These are phyloP conservation scores for Bruguiera gymnorhiza DNA, from an alignment of 345 rosid species.

Conservation along the genomic window DNA sequence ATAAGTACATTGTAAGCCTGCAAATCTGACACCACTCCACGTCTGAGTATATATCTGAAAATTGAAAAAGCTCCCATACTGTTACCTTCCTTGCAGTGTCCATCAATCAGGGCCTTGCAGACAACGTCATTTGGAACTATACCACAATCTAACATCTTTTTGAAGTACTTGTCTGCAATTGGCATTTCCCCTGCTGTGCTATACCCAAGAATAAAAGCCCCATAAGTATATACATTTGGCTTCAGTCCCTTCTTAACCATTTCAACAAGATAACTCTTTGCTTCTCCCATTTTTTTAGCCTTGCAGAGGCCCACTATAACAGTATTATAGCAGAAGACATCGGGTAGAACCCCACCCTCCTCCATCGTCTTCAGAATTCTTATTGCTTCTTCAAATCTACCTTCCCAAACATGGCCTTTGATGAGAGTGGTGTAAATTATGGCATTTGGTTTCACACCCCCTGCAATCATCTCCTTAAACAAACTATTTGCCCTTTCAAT, in stretches of 20 bases:
- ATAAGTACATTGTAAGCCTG: conserved; percentile 53
- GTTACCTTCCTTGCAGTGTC: conserved; percentile 62
- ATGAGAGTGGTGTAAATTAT: conserved; percentile 60
- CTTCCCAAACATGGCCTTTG: conserved; percentile 47
- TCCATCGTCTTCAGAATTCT: conserved; percentile 56
- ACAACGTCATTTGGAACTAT: conserved; percentile 55
- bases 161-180: conserved; percentile 53
- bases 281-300: conserved; percentile 71
- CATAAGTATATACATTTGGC: conserved; percentile 65
- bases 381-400: conserved; percentile 52
- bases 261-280: conserved; percentile 48
- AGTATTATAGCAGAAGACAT: conserved; percentile 67
- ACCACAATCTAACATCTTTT: conserved; percentile 61
- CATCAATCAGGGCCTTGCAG: conserved; percentile 51
- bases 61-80: conserved; percentile 47
- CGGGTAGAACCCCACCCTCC: conserved; percentile 52
- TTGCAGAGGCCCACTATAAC: conserved; percentile 72
- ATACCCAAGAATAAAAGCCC: conserved; percentile 58
- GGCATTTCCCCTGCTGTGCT: conserved; percentile 54
- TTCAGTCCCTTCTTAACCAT: conserved; percentile 61
- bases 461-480: conserved; percentile 48
- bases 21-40: conserved; percentile 47
- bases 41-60: conserved; percentile 50
- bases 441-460: conserved; percentile 59
- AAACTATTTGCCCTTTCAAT: conserved; percentile 44